Evolutionary conservation across 768 basidiomycete species (phyloP).

Genomic region (Mycena albidolilacea): DNA sequence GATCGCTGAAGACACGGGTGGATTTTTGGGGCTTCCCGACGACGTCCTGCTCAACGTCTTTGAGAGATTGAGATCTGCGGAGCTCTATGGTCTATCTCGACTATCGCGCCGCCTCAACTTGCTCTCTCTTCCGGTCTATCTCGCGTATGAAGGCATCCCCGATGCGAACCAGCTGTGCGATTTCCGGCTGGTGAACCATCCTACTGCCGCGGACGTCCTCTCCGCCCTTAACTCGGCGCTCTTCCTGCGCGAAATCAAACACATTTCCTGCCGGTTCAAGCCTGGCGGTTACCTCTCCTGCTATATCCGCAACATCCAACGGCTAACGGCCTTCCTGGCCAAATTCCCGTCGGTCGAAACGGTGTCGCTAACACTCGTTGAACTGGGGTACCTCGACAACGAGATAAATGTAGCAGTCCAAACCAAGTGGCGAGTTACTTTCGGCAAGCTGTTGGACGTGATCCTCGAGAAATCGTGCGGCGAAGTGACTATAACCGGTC

Average conservation of each 20-base stretch:
- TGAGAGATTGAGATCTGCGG: not conserved
- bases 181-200: constrained; percentile 13
- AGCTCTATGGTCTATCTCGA: constrained; percentile 22
- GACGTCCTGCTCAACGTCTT: constrained; percentile 25
- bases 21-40: constrained; percentile 26
- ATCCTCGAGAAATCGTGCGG: constrained; percentile 10
- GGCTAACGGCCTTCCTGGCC: constrained; percentile 18
- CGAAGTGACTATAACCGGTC: not conserved
- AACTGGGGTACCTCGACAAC: constrained; percentile 6
- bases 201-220: constrained; percentile 15
- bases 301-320: constrained; percentile 26
- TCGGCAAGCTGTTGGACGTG: constrained; percentile 13
- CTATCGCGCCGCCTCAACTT: constrained; percentile 26
- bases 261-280: constrained; percentile 20
- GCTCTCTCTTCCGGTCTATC: constrained; percentile 24
- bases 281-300: constrained; percentile 16
- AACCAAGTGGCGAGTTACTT: not conserved
- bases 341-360: constrained; percentile 1
- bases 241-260: not conserved
- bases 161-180: constrained; percentile 4
- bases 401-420: constrained; percentile 10
- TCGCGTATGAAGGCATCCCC: constrained; percentile 3
- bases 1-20: no score
- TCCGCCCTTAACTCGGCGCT: constrained; percentile 25
- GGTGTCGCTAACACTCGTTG: constrained; percentile 12